Conservation (phyloP, 257 asterid species). For the Fraxinus cuspidata region DNA sequence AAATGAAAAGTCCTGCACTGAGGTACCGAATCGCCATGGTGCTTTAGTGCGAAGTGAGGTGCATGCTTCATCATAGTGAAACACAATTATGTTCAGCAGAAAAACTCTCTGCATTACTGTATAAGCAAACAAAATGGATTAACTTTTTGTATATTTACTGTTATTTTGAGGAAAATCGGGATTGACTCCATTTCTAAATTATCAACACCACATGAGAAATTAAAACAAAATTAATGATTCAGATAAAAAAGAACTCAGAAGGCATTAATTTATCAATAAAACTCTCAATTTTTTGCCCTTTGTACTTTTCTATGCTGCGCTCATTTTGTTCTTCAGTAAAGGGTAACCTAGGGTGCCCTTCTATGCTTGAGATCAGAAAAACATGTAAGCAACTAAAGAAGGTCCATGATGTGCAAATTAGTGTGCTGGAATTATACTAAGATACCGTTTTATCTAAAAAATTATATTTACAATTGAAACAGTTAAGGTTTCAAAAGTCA, state of each 20-base stretch:
- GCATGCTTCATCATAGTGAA: neutral
- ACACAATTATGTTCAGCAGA: neutral
- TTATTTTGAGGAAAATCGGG: neutral
- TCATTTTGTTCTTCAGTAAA: neutral
- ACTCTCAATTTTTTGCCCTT: neutral
- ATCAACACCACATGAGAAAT: neutral
- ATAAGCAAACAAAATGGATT: neutral
- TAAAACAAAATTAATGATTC: neutral
- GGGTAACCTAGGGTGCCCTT: neutral
- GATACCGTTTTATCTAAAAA: neutral
- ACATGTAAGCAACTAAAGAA: neutral
- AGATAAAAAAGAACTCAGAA: no score
- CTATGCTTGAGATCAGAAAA: neutral
- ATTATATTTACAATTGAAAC: neutral
- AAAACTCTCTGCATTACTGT: neutral
- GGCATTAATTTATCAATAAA: neutral
- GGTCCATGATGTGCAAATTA: neutral
- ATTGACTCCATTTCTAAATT: neutral
- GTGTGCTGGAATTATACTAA: neutral
- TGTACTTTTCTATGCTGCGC: neutral
- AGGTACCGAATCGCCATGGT: neutral
- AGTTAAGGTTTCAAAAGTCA: neutral
- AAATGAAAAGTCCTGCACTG: neutral
- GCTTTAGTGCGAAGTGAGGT: neutral
- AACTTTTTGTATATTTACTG: neutral